Conservation (phyloP, 495 filamentous ascomycete species). For the Neurospora discreta region DNA sequence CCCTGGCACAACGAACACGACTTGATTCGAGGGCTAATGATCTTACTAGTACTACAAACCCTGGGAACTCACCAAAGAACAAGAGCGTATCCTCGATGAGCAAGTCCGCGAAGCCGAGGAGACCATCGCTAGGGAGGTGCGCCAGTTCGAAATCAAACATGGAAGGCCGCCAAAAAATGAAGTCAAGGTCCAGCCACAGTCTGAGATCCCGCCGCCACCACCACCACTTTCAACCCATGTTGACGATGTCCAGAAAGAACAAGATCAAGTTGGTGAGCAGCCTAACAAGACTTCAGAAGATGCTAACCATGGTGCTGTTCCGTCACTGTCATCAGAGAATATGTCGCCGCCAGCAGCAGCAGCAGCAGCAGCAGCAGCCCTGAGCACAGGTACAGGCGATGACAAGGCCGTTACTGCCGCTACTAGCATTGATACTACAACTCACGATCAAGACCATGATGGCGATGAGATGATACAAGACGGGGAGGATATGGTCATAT, state of each 20-base stretch:
- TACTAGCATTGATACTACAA: conserved; percentile 3
- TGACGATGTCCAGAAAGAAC: neutral
- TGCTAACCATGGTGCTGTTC: conserved; percentile 25
- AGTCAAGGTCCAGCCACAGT: neutral
- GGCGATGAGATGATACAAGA: conserved; percentile 64
- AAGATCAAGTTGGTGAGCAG: conserved; percentile 31
- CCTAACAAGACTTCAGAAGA: conserved; percentile 27
- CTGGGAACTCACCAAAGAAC: conserved; percentile 55
- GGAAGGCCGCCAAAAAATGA: neutral
- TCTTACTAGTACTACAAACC: conserved; percentile 71
- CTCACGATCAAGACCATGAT: conserved; percentile 46
- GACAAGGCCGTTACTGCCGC: neutral
- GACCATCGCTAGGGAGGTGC: conserved; percentile 31
- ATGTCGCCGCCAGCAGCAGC: conserved; percentile 6
- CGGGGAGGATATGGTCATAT: conserved; percentile 78
- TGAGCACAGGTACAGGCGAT: conserved; percentile 1
- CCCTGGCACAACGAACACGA: neutral
- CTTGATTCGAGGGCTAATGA: conserved; percentile 11
- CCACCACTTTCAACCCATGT: neutral
- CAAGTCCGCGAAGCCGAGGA: conserved; percentile 37
- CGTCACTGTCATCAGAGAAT: conserved; percentile 7
- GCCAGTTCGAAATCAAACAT: conserved; percentile 25
- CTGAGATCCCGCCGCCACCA: neutral
- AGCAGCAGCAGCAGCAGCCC: conserved; percentile 8
- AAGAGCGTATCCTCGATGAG: conserved; percentile 35